Evolutionary conservation across 352 stramenopile species (phyloP), one percentile per base, ranked within the genome.

Genomic region (Pythium phragmitis): DNA sequence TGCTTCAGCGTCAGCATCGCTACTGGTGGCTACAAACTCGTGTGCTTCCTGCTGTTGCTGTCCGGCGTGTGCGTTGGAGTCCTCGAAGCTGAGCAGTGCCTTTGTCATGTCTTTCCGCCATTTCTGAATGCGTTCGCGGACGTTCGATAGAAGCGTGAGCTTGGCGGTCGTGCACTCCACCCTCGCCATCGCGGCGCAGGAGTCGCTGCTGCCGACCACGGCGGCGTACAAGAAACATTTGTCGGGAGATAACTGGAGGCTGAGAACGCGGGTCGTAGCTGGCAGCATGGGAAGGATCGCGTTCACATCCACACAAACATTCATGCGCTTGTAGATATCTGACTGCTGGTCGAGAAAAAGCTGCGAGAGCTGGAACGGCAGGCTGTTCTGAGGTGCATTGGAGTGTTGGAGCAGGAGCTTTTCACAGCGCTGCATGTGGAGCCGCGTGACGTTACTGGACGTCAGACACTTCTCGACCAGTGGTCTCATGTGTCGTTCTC

Each of bases 181-280:
- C 0, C 82, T 66, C 5, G 72, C 72, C 19, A 90, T 73, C 0
- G 73, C 77, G 26, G 69, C 75, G 14, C 72, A 61, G 26, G 79
- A 81, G 26, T 88, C 75, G 11, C 57, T 68, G 19, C 46, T 76
- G 0, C 65, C 65, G 2, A 80, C 64, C 28, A 89, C 26, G 1
- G 70, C 75, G 3, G 70, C 78, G 39, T 85, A 92, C 9, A 94
- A 53, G 37, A 88, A 92, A 39, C 76, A 85, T 3, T 67, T 70
- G 46, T 94, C 82, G 5, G 75, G 77, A 4, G 85, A 92, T 21
- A 94, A 76, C 53, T 92, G 85, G 6, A 92, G 71, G 43, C 70
- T 76, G 21, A 92, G 21, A 0, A 92, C 36, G 3, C 78, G 69
- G 1, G 74, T 63, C 3, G 67, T 63, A 1, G 73, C 62, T 28